Evolutionary conservation across 2,329 filamentous ascomycete species (phyloP).

Genomic region (Colletotrichum sp.): DNA sequence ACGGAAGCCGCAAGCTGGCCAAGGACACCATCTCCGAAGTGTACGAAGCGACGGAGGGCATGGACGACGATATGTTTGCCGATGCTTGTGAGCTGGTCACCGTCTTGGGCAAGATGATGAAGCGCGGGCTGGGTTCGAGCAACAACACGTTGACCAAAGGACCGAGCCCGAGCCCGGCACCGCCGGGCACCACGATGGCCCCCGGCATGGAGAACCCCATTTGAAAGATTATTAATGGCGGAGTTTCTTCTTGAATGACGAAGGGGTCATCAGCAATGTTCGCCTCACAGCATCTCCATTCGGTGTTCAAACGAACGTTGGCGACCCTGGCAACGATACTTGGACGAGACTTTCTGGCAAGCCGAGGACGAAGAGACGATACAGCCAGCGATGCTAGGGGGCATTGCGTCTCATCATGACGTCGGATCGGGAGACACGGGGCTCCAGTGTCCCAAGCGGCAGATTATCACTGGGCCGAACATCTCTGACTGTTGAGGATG

Average conservation of each 20-base stretch:
- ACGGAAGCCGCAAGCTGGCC: conserved; percentile 77
- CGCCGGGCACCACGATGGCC: conserved; percentile 22
- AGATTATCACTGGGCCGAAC: not conserved
- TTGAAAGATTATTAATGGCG: conserved; percentile 24
- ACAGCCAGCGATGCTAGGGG: not conserved
- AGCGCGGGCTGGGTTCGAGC: conserved; percentile 62
- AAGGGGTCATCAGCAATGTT: not conserved
- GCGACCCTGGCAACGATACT: not conserved
- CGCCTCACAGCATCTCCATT: not conserved
- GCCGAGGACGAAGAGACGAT: not conserved
- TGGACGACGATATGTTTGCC: conserved; percentile 94
- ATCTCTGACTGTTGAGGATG: not conserved
- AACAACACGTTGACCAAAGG: conserved; percentile 36
- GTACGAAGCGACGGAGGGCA: conserved; percentile 87
- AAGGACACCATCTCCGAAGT: conserved; percentile 87
- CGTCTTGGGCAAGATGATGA: conserved; percentile 87
- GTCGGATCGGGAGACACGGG: not conserved
- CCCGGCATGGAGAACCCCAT: conserved; percentile 49
- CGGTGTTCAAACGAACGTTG: not conserved
- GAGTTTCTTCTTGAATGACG: not conserved
- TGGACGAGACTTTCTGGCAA: not conserved
- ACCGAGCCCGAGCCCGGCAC: conserved; percentile 30
- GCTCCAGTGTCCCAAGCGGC: not conserved
- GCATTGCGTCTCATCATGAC: not conserved
- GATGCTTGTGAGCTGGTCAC: conserved; percentile 90